These are phyloP conservation scores for Zea mays DNA, from an alignment of 176 grass and related monocot species.

Conservation along the genomic window Zm-B73-REFERENCE-NAM-5.0 NC_050102.1:43916501-43917000, in stretches of 20 bases:
- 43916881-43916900: not conserved
- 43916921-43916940: not conserved
- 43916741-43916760: not conserved
- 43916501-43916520: not conserved
- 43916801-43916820: not conserved
- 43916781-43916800: not conserved
- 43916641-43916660: not conserved
- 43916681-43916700: not conserved
- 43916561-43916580: not conserved
- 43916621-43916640: not conserved
- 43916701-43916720: not conserved
- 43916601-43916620: not conserved
- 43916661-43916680: not conserved
- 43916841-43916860: not conserved
- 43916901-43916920: not conserved
- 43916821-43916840: not conserved
- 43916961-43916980: conserved; percentile 14
- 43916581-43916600: not conserved
- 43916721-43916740: not conserved
- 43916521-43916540: not conserved
- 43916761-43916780: not conserved
- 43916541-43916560: not conserved
- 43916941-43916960: not conserved
- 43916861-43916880: not conserved
- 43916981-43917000: not conserved